A percentile compares a stretch with the other conserved stretches of the same genome.
phyloP scores from a whole-genome alignment of 2,329 filamentous ascomycete species.

The Stromatinia cepivora region DNA sequence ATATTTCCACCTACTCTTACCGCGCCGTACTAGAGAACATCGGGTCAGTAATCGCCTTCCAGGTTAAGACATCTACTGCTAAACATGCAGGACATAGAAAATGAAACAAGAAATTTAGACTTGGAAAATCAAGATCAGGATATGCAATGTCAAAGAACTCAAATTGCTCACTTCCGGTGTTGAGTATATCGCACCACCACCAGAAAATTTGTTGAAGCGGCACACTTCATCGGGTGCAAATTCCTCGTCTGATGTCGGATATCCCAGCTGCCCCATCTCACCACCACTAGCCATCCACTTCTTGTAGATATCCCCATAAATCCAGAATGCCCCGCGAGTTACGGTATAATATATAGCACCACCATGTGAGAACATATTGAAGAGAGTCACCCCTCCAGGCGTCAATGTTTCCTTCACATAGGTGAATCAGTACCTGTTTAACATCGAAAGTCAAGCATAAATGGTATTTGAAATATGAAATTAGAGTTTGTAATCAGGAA shows the following conservation, averaged over 20 bases:
- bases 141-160: neutral
- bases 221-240: conserved; percentile 3
- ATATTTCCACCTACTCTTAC: conserved; percentile 5
- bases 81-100: neutral
- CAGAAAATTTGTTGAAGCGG: conserved; percentile 11
- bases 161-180: conserved; percentile 11
- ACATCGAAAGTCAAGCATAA: neutral
- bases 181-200: conserved; percentile 4
- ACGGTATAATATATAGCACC: conserved; percentile 19
- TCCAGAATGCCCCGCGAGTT: conserved; percentile 15
- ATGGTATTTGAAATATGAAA: neutral
- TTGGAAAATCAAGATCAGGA: neutral
- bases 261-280: conserved; percentile 1
- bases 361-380: conserved; percentile 13
- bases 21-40: neutral
- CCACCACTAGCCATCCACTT: conserved; percentile 16
- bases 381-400: conserved; percentile 8
- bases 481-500: neutral
- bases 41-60: neutral
- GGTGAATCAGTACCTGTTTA: neutral
- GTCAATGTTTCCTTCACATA: conserved; percentile 13
- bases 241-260: conserved; percentile 16
- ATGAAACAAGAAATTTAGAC: neutral
- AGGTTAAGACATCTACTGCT: neutral
- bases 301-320: conserved; percentile 20